These are phyloP conservation scores for Condylostoma magnum DNA, from an alignment of 169 alveolate genomes.

Conservation along the genomic window DNA sequence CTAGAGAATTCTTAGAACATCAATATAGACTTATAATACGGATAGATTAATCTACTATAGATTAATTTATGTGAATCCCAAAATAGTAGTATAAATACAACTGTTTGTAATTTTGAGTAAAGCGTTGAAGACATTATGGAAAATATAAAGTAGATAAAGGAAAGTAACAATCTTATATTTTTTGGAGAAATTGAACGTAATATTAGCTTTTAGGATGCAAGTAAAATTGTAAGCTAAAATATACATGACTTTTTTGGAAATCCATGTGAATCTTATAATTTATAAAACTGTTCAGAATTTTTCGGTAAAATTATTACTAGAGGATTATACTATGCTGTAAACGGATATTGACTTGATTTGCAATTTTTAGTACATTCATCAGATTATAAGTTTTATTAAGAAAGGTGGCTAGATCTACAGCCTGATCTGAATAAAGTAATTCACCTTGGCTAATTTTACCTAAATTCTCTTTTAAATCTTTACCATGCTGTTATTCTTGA, in stretches of 20 bases:
- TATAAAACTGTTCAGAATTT: no score
- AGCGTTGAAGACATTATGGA: no score
- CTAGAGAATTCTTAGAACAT: not conserved
- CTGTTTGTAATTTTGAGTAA: no score
- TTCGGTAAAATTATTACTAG: no score
- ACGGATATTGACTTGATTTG: conserved; percentile 3
- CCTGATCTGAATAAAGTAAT: not conserved
- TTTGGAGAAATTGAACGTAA: no score
- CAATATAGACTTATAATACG: not conserved
- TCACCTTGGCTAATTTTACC: not conserved
- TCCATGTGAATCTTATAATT: no score
- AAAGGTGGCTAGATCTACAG: not conserved
- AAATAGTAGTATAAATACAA: not conserved
- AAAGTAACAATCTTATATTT: no score
- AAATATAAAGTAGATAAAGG: no score
- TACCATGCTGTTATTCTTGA: not conserved
- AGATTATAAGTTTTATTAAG: not conserved
- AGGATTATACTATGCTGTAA: no score
- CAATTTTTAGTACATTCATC: not conserved
- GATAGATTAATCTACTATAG: not conserved
- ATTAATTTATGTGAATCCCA: not conserved
- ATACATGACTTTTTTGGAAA: no score
- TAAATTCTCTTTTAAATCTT: not conserved
- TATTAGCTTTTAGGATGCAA: no score
- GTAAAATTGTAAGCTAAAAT: no score